Base-by-base conservation (phyloP, 2,329 filamentous ascomycete species). In the Aspergillus glaucus region DNA sequence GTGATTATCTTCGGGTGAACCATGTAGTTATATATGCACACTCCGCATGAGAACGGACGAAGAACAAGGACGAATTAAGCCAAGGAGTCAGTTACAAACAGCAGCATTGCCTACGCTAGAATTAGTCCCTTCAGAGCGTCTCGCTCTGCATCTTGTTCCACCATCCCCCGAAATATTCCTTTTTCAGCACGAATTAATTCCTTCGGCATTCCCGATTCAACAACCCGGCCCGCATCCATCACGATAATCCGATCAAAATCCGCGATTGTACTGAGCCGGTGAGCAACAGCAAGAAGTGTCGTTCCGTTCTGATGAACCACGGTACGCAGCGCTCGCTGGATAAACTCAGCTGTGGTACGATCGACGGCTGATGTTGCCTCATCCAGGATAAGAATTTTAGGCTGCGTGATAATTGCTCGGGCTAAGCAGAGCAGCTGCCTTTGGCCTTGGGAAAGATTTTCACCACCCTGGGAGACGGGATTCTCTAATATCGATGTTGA, bases 311-410 rank as follows among this genome's bases (percentile, higher is more conserved):
- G 54, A 7, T 8, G n/a, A 22, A 88, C 87, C 64, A 87, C 84
- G 61, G 85, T 82, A 22, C 85, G 76, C 57, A 89, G 88, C 48
- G 77, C 81, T 9, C 81, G 77, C 70, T 89, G 86, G 59, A 89
- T 89, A 21, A 87, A 76, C 2, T 77, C 72, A 64, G 90, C 86
- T 0, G 86, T 89, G 30, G 76, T 73, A 82, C 88, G 87, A 65
- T 89, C 86, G 3, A 90, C 85, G 0, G 86, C 85, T 4, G 80
- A 84, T 0, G 87, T 91, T 1, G 87, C 86, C 70, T 90, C 87
- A 63, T 91, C 87, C 1, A 90, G 77, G 2, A 90, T 81, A 79
- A 91, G 85, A 58, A 91, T 81, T 61, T 86, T 85, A 6, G 86
- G 85, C 0, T 83, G 78, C 0, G 80, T 78, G 19, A 88, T 80